Base-by-base conservation (phyloP, 371 early-diverging fungal genomes). In the Umbelopsis sp. region DNA sequence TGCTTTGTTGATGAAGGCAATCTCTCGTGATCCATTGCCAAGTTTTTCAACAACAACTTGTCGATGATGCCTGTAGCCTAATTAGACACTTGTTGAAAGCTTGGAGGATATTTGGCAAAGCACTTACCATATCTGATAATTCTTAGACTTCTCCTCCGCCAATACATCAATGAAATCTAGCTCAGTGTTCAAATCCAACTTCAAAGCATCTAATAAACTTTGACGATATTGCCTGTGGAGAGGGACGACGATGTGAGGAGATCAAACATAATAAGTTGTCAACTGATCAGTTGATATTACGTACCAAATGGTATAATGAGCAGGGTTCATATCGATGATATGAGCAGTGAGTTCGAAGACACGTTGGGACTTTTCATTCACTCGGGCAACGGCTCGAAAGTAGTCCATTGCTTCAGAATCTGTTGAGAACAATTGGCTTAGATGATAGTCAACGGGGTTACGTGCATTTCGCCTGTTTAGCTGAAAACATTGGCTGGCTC, bases 221-320 rank as follows among this genome's bases (percentile, higher is more conserved):
- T 93, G 92, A 65, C 98, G 92, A 70, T 94, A 95, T 69, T 94
- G 86, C 95, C 94, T 94, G 67, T 46, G 38, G 7, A 41, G 51
- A 63, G 50, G 35, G 11, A 3, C 8, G 44, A n/a, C 14, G 7
- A 1, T 16, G 1, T 48, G 18, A 48, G n/a, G 18, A 48, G 48
- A 48, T 18, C 14, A 48, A n/a, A 6, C 20, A 20, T 20, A 16
- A 12, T 2, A 1, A 4, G 18, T 10, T 16, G 2, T 6, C 10
- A 4, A 32, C 14, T 32, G 18, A 12, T 41, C 41, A 41, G 4
- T 41, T 18, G 45, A 41, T 24, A 0, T 44, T 41, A 32, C 71
- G 44, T 86, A 93, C 99, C 99, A 99, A 20, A 94, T 91, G 29
- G 96, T 95, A 80, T 98, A 98, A 78, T 98, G 96, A 8, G 94